Evolutionary conservation across 371 early-diverging fungal genomes (phyloP).

Genomic region (Mucor ambiguus): DNA sequence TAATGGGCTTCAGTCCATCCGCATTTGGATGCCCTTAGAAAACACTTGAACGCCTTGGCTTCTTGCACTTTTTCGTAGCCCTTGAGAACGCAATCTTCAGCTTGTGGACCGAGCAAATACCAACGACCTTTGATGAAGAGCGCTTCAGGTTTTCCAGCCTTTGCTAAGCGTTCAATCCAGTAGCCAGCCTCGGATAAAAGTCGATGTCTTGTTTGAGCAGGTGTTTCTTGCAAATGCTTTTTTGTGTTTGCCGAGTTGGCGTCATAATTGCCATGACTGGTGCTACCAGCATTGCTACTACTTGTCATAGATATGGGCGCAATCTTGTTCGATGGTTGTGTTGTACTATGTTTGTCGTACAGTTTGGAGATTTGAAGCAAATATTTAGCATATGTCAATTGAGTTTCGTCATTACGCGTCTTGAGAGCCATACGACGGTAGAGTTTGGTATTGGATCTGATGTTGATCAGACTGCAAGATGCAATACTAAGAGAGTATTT

Average conservation of each 20-base stretch:
- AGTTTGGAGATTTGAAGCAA: constrained; percentile 52
- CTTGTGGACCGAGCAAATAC: constrained; percentile 60
- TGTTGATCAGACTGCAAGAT: constrained; percentile 54
- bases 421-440: constrained; percentile 78
- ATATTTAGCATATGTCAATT: constrained; percentile 76
- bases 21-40: constrained; percentile 39
- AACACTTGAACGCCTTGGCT: constrained; percentile 45
- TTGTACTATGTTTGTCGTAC: constrained; percentile 14
- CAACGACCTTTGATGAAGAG: constrained; percentile 69
- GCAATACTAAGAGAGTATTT: constrained; percentile 26
- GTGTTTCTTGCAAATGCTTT: constrained; percentile 8
- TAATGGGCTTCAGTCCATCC: constrained; percentile 41
- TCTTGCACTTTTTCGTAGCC: constrained; percentile 25
- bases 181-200: constrained; percentile 64
- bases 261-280: background rate
- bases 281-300: background rate
- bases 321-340: background rate
- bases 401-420: constrained; percentile 66
- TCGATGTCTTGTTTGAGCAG: constrained; percentile 27
- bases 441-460: constrained; percentile 47
- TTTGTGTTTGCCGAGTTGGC: background rate
- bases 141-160: constrained; percentile 70
- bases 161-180: constrained; percentile 74
- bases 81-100: constrained; percentile 26
- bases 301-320: background rate